Base-by-base conservation (phyloP, 441 rosid genomes). In the Adansonia madagascariensis region DNA sequence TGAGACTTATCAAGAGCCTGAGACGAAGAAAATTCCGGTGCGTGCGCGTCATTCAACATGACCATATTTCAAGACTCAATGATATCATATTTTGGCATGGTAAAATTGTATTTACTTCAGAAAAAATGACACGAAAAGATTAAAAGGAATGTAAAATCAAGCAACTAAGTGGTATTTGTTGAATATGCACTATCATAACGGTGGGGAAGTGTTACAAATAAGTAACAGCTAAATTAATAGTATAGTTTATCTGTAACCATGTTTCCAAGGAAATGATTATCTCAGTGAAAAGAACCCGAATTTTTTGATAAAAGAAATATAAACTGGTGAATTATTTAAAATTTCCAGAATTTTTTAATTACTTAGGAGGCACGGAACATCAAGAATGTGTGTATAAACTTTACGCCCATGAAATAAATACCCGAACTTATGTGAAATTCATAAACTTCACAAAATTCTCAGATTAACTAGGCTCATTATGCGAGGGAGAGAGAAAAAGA, bases 1-100 rank as follows among this genome's bases (percentile, higher is more conserved):
- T 97, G 99, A 78, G 95, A 91, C 82, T 97, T 97, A 80, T 92
- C 97, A 60, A 97, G 92, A 20, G 99, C 99, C 99, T 96, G 92
- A 59, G 31, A 46, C 49, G 78, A 70, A 70, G 17, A 24, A 66
- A 63, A 84, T 49, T 43, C 52, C 66, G 75, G 47, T 65, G 27
- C 3, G 39, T 27, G 39, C 27, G 50, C 44, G 11, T 8, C 20
- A 27, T 73, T 41, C 10, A 1, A 59, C 57, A 55, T 64, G 47
- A 62, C 3, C 55, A 74, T 73, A 63, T 63, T 55, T 27, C 14
- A 56, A 78, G 60, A 69, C 44, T 20, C 66, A 77, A 73, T 22
- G 7, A 55, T 35, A 62, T 18, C 74, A 71, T 22, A 24, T 18
- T 24, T 64, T 73, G 35, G 22, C 50, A 53, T 24, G 49, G 9